Evolutionary conservation across 768 basidiomycete species (phyloP), one percentile per base, ranked within the genome.

Genomic region (Vishniacozyma victoriae): DNA sequence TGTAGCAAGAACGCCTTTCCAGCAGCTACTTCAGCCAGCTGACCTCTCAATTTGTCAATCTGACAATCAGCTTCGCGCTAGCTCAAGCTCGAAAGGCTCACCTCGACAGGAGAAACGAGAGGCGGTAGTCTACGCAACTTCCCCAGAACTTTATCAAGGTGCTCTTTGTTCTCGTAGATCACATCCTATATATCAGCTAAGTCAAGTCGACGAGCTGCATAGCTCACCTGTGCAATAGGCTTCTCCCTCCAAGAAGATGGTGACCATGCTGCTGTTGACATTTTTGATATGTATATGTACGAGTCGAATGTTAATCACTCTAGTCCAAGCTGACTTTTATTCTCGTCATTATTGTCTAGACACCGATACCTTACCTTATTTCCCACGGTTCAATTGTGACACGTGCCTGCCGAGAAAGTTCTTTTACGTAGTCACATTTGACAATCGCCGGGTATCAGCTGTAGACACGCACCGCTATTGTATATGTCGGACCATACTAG

Each of bases 1-100:
- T 99, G 95, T 2, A 99, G 78, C 29, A 99, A 77, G 73, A 99
- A 97, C 0, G 89, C 90, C 62, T 92, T 82, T 54, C 88, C 87
- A 16, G 78, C 78, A 59, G 95, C 85, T 2, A 92, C 90, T 27
- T 81, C 81, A 26, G 77, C 74, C 16, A 96, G 76, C 54, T 92
- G 88, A 64, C 82, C 77, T 41, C 89, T 79, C 46, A 96, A 52
- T 5, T 75, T 59, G 41, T 70, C 71, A 37, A 70, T 60, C 60
- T 71, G 46, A 4, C 1, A n/a, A 24, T 51, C 40, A 54, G 48
- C 46, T n/a, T 13, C 7, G 12, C 9, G 14, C 1, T 35, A 16
- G 19, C 16, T 13, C 18, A 15, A 5, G 31, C 16, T 6, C 18
- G 26, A 1, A n/a, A 26, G 18, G 60, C 78, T 44, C 40, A 92